Conservation (phyloP, 768 basidiomycete species). For the Leccinum obscurum region DNA sequence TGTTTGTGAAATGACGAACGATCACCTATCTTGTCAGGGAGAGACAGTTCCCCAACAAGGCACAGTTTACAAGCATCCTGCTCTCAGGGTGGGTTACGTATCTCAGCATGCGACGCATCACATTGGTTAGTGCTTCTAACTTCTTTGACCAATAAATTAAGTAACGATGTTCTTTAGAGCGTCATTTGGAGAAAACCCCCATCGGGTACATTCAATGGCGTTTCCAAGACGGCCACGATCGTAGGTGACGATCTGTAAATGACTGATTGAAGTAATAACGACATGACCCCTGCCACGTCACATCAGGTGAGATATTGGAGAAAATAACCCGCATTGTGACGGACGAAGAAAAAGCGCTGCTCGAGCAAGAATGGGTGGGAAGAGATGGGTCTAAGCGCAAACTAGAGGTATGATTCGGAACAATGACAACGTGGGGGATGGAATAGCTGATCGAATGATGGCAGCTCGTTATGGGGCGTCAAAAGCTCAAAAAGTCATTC, state of each 20-base stretch:
- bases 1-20: slow-evolving; percentile 14
- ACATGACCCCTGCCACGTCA: slow-evolving; percentile 14
- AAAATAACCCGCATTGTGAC: slow-evolving; percentile 90
- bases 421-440: slow-evolving; percentile 10
- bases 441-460: slow-evolving; percentile 16
- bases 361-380: slow-evolving; percentile 88
- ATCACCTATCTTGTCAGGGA: slow-evolving; percentile 49
- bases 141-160: slow-evolving; percentile 19
- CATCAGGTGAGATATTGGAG: slow-evolving; percentile 80
- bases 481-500: slow-evolving; percentile 95
- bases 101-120: slow-evolving; percentile 99
- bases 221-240: slow-evolving; percentile 98
- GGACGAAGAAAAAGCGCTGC: slow-evolving; percentile 74
- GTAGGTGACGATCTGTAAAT: slow-evolving; percentile 44
- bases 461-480: slow-evolving; percentile 87
- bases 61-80: slow-evolving; percentile 90
- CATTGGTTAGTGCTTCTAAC: slow-evolving; percentile 53
- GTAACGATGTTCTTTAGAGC: slow-evolving; percentile 50
- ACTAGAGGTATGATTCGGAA: slow-evolving; percentile 65
- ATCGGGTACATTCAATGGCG: slow-evolving; percentile 98
- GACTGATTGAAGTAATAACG: slow-evolving; percentile 9
- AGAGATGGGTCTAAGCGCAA: slow-evolving; percentile 89
- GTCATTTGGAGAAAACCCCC: slow-evolving; percentile 94
- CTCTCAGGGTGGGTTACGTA: slow-evolving; percentile 93
- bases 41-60: slow-evolving; percentile 92